Evolutionary conservation across 2,329 filamentous ascomycete species (phyloP), one percentile per base, ranked within the genome.

Genomic region (Onygena corvina): DNA sequence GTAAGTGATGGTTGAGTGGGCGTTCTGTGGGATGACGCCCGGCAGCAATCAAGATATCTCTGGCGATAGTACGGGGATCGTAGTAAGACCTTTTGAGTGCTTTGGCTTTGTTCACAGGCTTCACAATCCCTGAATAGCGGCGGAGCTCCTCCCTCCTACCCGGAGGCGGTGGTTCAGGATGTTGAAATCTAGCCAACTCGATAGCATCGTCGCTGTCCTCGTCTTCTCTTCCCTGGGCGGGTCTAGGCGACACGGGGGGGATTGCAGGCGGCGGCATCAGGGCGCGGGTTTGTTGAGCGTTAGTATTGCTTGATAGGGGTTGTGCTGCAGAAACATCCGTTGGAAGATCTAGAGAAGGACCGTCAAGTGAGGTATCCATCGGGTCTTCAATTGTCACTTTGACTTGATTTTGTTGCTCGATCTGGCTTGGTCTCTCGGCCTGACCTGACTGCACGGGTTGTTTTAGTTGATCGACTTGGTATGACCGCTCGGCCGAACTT

Each of bases 31-130:
- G 79, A 59, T 83, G 79, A 50, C 75, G 73, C 12, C 77, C 77
- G 9, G 77, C 71, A 12, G 77, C 76, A 46, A 83, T 72, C 8
- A 84, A 65, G 4, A 84, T 71, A 59, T 83, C 79, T 46, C 77
- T 67, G 3, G 79, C 80, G 52, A 84, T 80, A 0, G 77, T 83
- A 38, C 72, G 70, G 1, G 75, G 71, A 57, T 83, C 72, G 58
- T 84, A 84, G 12, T 63, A 69, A 4, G 69, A 69, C 52, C 74
- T 74, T 21, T 69, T 51, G 3, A 66, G 52, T 2, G 66, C 64
- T 46, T 71, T 62, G 20, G 54, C 53, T 46, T 58, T 56, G 2
- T 65, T 59, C 12, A 80, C 58, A 0, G 67, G 65, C 53, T 73
- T 66, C 3, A 74, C 70, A 30, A 74, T 57, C 40, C 65, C 59